Evolutionary conservation across 2,329 filamentous ascomycete genomes (phyloP), one percentile per base, ranked within the genome.

Genomic region (Cladosporium cucumerinum): DNA sequence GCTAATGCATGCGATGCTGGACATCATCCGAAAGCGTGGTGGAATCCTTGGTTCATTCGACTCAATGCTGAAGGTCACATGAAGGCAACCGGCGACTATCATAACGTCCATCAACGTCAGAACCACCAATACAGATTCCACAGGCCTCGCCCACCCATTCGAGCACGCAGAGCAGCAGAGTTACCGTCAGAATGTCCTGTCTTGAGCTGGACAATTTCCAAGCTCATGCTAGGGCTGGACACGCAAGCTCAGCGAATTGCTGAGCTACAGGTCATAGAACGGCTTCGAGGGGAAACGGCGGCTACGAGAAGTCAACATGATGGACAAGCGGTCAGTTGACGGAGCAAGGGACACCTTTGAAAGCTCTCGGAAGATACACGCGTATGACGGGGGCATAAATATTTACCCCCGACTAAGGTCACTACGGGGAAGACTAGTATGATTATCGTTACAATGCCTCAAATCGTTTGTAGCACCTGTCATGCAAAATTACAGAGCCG

Each of bases 311-410:
- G 1, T 12, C 39, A n/a, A 46, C 7, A 21, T 12, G 39, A 46
- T 12, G 18, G n/a, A 21, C 3, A 5, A 11, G n/a, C 8, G n/a
- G n/a, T n/a, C 8, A 12, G n/a, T 12, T 12, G n/a, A 23, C 11
- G 10, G 8, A 2, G 3, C 10, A 4, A 23, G 4, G 5, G 4
- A 5, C 4, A 11, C n/a, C n/a, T 1, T 5, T 3, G n/a, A 21
- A 11, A 21, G n/a, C 3, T 7, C n/a, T 12, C n/a, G 18, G 39
- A 12, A 21, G 5, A 46, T n/a, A 21, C n/a, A 4, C 39, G n/a
- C 10, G 39, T 18, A 5, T 5, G n/a, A 21, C 3, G 39, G 39
- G 12, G 8, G 3, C 6, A 21, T 5, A 12, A 1, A 11, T 2
- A 21, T 46, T n/a, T 46, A 5, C 8, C 10, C 3, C 39, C 8